Evolutionary conservation across 768 basidiomycete genomes (phyloP).

Genomic region (Galerina marginata): DNA sequence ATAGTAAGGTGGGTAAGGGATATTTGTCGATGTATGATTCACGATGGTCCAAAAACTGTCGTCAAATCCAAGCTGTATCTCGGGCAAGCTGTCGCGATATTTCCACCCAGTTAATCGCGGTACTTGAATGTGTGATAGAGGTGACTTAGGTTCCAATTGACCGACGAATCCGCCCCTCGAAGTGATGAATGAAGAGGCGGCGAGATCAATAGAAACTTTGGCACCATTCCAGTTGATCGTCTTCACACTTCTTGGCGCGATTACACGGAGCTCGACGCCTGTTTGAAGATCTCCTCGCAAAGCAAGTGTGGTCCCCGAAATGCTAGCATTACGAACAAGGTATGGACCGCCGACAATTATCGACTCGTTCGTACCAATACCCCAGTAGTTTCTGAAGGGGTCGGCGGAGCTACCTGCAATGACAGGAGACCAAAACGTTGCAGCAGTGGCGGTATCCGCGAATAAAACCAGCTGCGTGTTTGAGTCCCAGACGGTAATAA

Average conservation of each 20-base stretch:
- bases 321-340: conserved; percentile 60
- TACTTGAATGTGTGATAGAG: conserved; percentile 35
- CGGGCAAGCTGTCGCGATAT: conserved; percentile 77
- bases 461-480: conserved; percentile 69
- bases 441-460: conserved; percentile 67
- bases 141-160: conserved; percentile 39
- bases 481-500: conserved; percentile 70
- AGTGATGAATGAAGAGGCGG: conserved; percentile 34
- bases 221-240: conserved; percentile 79
- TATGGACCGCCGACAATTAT: conserved; percentile 71
- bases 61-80: conserved; percentile 59
- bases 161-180: conserved; percentile 54
- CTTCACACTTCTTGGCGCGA: conserved; percentile 58
- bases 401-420: conserved; percentile 46
- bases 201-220: conserved; percentile 37
- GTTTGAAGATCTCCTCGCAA: conserved; percentile 72
- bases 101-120: conserved; percentile 68
- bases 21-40: conserved; percentile 72
- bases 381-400: conserved; percentile 67
- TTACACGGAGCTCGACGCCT: conserved; percentile 59
- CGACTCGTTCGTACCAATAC: conserved; percentile 71
- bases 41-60: conserved; percentile 71
- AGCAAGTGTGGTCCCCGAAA: conserved; percentile 54
- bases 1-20: conserved; percentile 68
- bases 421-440: conserved; percentile 78